A percentile compares a stretch with the other conserved stretches of the same genome.
Evolutionary conservation across 495 filamentous ascomycete species (phyloP).

Genomic region (Penicillium soppii): DNA sequence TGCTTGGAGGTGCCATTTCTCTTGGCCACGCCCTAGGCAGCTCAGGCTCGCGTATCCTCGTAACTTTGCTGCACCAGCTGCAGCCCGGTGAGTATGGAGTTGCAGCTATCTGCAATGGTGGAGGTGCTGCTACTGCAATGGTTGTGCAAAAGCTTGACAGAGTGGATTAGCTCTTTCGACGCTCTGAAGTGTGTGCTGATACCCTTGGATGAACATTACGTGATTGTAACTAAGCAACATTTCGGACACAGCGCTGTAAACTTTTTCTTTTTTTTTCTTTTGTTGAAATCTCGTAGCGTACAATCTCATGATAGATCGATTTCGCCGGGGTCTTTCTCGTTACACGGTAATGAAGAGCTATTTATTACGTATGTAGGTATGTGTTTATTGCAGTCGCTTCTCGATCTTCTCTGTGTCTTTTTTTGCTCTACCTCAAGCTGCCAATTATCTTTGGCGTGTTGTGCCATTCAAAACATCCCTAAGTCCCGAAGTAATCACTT

Average conservation of each 20-base stretch:
- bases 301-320: too few species aligned
- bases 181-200: slow-evolving; percentile 11
- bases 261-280: too few species aligned
- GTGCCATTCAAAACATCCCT: too few species aligned
- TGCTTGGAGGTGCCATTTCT: slow-evolving; percentile 86
- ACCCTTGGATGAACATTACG: slow-evolving; percentile 12
- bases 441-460: neutral
- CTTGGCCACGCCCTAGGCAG: slow-evolving; percentile 94
- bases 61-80: slow-evolving; percentile 85
- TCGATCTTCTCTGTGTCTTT: too few species aligned
- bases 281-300: too few species aligned
- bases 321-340: too few species aligned
- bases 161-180: slow-evolving; percentile 40
- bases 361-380: too few species aligned
- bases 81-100: slow-evolving; percentile 90
- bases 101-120: slow-evolving; percentile 96
- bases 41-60: slow-evolving; percentile 89
- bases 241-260: too few species aligned
- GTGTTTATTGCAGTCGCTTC: too few species aligned
- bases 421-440: too few species aligned
- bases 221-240: too few species aligned
- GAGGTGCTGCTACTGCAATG: slow-evolving; percentile 86
- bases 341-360: too few species aligned
- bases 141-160: slow-evolving; percentile 84
- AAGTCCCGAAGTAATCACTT: neutral